Conservation (phyloP, 371 early-diverging fungal genomes). For the Blakeslea trispora region DNA sequence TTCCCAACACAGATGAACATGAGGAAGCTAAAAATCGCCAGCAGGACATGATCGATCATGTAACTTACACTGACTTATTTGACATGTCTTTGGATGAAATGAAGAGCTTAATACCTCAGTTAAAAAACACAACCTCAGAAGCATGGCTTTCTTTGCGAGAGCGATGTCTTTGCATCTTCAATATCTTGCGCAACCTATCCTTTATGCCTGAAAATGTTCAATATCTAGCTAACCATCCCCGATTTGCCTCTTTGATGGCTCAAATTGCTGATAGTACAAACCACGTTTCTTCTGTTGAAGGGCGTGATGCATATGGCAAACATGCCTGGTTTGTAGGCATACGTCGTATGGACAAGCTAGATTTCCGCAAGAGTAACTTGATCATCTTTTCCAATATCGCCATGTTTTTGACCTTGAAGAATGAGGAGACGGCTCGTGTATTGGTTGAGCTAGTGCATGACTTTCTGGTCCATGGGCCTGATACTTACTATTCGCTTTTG, state of each 20-base stretch:
- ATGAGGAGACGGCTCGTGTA: constrained; percentile 37
- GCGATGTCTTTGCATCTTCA: constrained; percentile 51
- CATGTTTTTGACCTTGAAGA: constrained; percentile 39
- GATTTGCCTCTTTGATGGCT: constrained; percentile 49
- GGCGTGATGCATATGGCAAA: constrained; percentile 21
- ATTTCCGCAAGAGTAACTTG: constrained; percentile 59
- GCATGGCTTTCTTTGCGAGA: constrained; percentile 49
- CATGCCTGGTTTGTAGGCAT: constrained; percentile 51
- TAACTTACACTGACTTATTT: constrained; percentile 50
- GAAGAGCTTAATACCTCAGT: constrained; percentile 51
- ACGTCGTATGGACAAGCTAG: constrained; percentile 55
- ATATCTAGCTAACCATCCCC: constrained; percentile 56
- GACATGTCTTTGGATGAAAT: constrained; percentile 60
- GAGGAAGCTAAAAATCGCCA: background rate
- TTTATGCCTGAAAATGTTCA: constrained; percentile 64
- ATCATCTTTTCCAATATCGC: constrained; percentile 57
- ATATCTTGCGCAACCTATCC: constrained; percentile 65
- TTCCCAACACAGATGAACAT: too few species aligned
- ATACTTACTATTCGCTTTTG: constrained; percentile 60
- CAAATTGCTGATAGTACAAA: constrained; percentile 22
- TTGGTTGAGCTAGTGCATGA: constrained; percentile 53
- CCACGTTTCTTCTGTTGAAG: constrained; percentile 12
- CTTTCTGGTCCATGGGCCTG: constrained; percentile 54
- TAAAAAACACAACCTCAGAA: constrained; percentile 46
- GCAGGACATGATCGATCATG: constrained; percentile 14